Conservation (phyloP, 75 land plant species). For the Chamaecyparis obtusa region DNA sequence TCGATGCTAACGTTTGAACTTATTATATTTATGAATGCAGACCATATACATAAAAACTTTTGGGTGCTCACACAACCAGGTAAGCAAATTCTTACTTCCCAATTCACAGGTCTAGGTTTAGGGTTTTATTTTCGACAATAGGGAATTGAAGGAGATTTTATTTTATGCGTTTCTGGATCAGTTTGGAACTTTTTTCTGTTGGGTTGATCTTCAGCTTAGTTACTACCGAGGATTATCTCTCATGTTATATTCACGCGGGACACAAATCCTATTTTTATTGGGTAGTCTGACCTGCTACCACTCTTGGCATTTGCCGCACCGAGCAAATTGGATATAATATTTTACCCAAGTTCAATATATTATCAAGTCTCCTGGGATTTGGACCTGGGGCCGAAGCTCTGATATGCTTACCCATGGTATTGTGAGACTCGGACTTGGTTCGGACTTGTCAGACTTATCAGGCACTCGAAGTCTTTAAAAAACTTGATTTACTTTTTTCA, state of each 20-base stretch:
- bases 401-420: no score
- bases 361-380: background rate
- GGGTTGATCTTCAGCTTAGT: background rate
- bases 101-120: background rate
- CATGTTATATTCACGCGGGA: no score
- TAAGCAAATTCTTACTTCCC: slow-evolving; percentile 5
- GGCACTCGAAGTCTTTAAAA: no score
- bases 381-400: background rate
- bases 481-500: no score
- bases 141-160: background rate
- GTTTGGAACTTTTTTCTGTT: no score
- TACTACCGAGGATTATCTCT: background rate
- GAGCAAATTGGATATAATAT: background rate
- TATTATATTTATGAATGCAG: slow-evolving; percentile 28
- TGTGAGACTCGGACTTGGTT: no score
- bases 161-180: background rate
- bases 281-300: background rate
- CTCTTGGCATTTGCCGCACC: background rate
- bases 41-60: slow-evolving; percentile 88
- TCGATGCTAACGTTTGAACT: background rate
- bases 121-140: background rate
- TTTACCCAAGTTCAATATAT: background rate
- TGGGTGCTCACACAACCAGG: slow-evolving; percentile 98
- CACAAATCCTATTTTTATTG: background rate
- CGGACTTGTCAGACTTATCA: no score